A percentile compares a stretch with the other conserved stretches of the same genome.
Evolutionary conservation across 805 yeast genomes (phyloP).

Genomic region (Lipomyces yamadae): DNA sequence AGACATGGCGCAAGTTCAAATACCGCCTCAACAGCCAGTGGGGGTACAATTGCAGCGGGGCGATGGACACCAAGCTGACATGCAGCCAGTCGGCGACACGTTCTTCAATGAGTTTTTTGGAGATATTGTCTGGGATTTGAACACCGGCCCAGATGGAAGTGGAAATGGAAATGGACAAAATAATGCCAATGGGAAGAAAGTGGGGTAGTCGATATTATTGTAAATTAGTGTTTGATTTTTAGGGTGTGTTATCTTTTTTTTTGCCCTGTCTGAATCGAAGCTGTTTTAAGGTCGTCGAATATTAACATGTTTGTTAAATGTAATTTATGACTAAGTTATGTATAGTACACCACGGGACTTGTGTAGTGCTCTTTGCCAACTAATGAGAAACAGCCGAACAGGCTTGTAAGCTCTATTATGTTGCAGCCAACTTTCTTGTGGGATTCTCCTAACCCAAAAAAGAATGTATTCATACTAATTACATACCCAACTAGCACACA

Average conservation of each 20-base stretch:
- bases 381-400: too few species aligned
- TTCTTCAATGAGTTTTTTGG: conserved; percentile 34
- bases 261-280: too few species aligned
- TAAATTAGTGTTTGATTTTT: not conserved
- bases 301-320: too few species aligned
- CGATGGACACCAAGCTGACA: not conserved
- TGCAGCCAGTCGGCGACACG: conserved; percentile 18
- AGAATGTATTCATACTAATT: not conserved
- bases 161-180: not conserved
- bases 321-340: too few species aligned
- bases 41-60: conserved; percentile 1
- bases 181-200: not conserved
- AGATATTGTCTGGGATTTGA: conserved; percentile 31
- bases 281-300: too few species aligned
- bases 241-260: not conserved
- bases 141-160: not conserved
- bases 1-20: not conserved
- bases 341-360: too few species aligned
- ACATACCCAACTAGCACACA: not conserved
- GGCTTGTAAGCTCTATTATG: too few species aligned
- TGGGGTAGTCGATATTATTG: not conserved
- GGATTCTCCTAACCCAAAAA: not conserved
- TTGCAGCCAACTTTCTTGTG: not conserved
- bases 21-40: conserved; percentile 18
- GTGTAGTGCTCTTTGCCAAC: too few species aligned